Conservation (phyloP, 2,329 filamentous ascomycete species). For the Aspergillus caelatus region DNA sequence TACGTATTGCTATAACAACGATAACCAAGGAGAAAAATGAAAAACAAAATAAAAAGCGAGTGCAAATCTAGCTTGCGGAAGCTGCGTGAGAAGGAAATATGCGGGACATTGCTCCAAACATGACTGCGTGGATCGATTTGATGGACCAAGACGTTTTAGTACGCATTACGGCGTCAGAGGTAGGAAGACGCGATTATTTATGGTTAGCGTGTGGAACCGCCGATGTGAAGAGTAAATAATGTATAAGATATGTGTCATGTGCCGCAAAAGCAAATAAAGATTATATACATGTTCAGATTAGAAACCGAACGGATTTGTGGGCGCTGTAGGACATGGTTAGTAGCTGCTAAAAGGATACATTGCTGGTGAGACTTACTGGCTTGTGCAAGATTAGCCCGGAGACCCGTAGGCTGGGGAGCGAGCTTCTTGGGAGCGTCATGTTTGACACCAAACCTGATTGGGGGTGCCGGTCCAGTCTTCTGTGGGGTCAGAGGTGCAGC, state of each 20-base stretch:
- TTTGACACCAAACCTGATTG: conserved; percentile 83
- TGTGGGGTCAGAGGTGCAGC: conserved; percentile 70
- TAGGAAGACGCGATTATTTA: conserved; percentile 11
- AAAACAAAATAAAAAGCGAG: neutral
- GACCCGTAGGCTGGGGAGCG: conserved; percentile 81
- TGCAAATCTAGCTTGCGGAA: conserved; percentile 24
- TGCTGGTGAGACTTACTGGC: conserved; percentile 74
- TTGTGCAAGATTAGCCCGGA: conserved; percentile 86
- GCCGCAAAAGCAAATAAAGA: conserved; percentile 21
- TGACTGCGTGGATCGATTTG: conserved; percentile 17
- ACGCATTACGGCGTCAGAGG: conserved; percentile 19
- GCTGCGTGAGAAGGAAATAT: conserved; percentile 15
- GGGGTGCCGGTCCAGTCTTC: conserved; percentile 82
- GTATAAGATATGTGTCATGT: conserved; percentile 28
- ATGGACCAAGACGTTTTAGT: conserved; percentile 9
- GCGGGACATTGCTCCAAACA: conserved; percentile 18
- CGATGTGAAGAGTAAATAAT: conserved; percentile 22
- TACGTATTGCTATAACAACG: neutral
- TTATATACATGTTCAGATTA: conserved; percentile 45
- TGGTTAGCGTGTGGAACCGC: conserved; percentile 18
- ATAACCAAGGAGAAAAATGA: conserved; percentile 1
- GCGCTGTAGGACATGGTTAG: conserved; percentile 51
- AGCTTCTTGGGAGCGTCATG: conserved; percentile 73
- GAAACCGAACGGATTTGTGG: conserved; percentile 72
- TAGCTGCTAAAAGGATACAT: neutral